Conservation (phyloP, 768 basidiomycete species). For the Phallus indusiatus region DNA sequence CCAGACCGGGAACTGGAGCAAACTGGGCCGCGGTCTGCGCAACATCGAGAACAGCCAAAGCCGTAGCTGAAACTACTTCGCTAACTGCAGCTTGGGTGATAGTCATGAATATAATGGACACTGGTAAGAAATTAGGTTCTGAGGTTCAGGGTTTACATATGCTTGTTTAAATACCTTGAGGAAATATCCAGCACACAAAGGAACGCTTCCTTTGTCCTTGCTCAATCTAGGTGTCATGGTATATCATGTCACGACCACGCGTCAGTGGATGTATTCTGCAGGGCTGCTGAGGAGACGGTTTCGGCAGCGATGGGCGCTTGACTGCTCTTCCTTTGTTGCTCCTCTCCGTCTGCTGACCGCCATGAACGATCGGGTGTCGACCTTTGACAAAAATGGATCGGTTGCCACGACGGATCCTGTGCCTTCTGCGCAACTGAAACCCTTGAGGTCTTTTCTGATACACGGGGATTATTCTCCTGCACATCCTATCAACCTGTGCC, state of each 20-base stretch:
- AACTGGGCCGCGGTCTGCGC: conserved; percentile 40
- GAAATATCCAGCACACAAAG: background rate
- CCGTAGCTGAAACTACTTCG: background rate
- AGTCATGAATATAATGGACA: background rate
- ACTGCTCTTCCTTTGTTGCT: too few species aligned
- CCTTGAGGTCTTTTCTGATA: conserved; percentile 48
- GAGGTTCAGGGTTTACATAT: background rate
- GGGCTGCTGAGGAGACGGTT: too few species aligned
- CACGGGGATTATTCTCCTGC: conserved; percentile 56
- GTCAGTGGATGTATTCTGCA: too few species aligned
- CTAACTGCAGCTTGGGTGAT: conserved; percentile 11
- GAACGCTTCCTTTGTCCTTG: too few species aligned
- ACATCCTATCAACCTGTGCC: conserved; percentile 57
- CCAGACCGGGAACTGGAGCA: conserved; percentile 39
- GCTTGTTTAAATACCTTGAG: background rate
- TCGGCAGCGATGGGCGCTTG: background rate
- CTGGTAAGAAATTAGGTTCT: background rate
- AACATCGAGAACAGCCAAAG: conserved; percentile 7
- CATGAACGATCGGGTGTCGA: too few species aligned
- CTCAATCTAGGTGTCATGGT: too few species aligned
- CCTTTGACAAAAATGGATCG: too few species aligned
- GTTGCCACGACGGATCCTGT: background rate
- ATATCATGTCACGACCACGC: too few species aligned
- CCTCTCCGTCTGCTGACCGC: too few species aligned
- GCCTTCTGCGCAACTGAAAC: conserved; percentile 23